phyloP scores from a whole-genome alignment of 2,329 filamentous ascomycete species.

The Monosporascus ibericus region DNA sequence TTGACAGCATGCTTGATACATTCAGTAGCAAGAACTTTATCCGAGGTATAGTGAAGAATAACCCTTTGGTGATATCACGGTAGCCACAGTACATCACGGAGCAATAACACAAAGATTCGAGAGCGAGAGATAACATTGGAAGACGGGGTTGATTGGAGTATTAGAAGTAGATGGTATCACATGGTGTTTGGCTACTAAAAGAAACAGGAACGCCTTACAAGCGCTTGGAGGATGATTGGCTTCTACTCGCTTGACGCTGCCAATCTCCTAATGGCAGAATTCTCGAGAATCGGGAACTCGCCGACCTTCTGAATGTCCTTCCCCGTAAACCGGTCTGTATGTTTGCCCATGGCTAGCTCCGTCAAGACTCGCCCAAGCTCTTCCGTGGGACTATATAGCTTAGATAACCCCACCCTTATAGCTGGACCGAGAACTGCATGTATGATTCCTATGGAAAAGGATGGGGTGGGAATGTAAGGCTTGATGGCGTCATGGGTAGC shows the following conservation, averaged over 20 bases:
- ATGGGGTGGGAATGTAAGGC: slow-evolving; percentile 33
- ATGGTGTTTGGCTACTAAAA: too few species aligned
- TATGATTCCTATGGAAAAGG: slow-evolving; percentile 8
- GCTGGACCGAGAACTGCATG: slow-evolving; percentile 18
- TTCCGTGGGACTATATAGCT: slow-evolving; percentile 35
- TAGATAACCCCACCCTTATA: slow-evolving; percentile 11
- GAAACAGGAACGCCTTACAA: too few species aligned
- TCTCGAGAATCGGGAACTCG: slow-evolving; percentile 24
- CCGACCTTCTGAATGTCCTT: slow-evolving; percentile 21
- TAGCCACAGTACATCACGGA: too few species aligned
- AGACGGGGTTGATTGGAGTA: too few species aligned
- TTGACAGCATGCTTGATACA: too few species aligned
- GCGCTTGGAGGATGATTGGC: neutral
- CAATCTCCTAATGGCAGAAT: slow-evolving; percentile 21
- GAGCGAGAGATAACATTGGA: too few species aligned
- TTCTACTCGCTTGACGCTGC: slow-evolving; percentile 10
- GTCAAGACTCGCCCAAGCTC: slow-evolving; percentile 37
- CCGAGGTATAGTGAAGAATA: too few species aligned
- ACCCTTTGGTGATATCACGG: too few species aligned
- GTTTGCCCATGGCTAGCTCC: slow-evolving; percentile 38
- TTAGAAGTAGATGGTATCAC: too few species aligned
- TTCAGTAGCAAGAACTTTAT: too few species aligned
- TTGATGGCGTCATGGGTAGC: slow-evolving; percentile 33
- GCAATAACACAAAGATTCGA: too few species aligned
- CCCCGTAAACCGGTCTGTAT: slow-evolving; percentile 16